These are phyloP conservation scores for Plasmodium gonderi DNA, from an alignment of 169 alveolate genomes.

Conservation along the genomic window DNA sequence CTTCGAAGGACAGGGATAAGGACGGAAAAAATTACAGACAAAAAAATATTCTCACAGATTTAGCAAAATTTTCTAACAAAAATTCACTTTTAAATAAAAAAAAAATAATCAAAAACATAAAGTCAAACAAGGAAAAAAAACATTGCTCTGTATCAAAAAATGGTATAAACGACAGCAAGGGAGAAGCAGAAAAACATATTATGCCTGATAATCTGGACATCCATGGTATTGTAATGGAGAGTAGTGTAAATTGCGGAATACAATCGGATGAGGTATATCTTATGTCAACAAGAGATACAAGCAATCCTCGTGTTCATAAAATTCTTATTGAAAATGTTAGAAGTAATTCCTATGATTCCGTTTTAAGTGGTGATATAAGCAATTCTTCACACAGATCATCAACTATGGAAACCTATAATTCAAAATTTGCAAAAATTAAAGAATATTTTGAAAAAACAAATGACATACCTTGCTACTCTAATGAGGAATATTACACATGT, in stretches of 20 bases:
- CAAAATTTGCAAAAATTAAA: background rate
- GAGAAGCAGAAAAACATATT: background rate
- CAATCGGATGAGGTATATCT: background rate
- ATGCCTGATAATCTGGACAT: background rate
- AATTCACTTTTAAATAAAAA: background rate
- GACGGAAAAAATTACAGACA: background rate
- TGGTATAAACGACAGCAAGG: background rate
- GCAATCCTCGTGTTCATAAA: background rate
- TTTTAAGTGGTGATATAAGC: background rate
- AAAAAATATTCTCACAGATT: background rate
- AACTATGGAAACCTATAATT: background rate
- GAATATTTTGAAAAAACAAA: background rate
- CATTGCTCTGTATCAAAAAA: background rate
- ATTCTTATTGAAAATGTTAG: background rate
- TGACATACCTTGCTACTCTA: background rate
- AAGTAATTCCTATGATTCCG: background rate
- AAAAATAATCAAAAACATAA: background rate
- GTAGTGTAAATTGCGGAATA: background rate
- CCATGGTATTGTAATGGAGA: background rate
- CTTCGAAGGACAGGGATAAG: background rate
- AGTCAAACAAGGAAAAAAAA: background rate
- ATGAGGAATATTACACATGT: background rate
- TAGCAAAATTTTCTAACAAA: background rate
- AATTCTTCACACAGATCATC: background rate
- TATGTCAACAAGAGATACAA: background rate